Conservation (phyloP, 208 protist genomes). For the Crithidia bombi region DNA sequence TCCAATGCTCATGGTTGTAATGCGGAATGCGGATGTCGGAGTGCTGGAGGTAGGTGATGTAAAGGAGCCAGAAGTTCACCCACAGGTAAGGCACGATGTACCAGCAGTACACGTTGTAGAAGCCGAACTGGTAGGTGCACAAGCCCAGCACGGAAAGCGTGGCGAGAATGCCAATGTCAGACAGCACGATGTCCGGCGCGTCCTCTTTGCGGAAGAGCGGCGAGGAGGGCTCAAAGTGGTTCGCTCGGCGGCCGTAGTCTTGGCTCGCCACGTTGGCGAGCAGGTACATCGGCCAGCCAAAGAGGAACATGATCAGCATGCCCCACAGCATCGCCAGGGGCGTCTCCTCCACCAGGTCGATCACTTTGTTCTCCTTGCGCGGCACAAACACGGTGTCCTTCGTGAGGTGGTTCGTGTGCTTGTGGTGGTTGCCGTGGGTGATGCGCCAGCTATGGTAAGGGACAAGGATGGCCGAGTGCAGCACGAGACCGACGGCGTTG, state of each 20-base stretch:
- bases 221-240: conserved; percentile 86
- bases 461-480: conserved; percentile 90
- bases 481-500: conserved; percentile 87
- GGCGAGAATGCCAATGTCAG: conserved; percentile 72
- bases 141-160: conserved; percentile 51
- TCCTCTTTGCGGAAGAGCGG: conserved; percentile 86
- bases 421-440: conserved; percentile 94
- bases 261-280: conserved; percentile 80
- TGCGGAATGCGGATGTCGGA: conserved; percentile 92
- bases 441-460: conserved; percentile 95
- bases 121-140: conserved; percentile 54
- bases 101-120: conserved; percentile 67
- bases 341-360: conserved; percentile 75
- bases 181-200: conserved; percentile 65
- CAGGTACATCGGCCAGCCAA: conserved; percentile 92
- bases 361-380: conserved; percentile 56
- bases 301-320: conserved; percentile 75
- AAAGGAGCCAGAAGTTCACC: conserved; percentile 92
- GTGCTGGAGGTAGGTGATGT: conserved; percentile 95
- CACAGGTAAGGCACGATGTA: conserved; percentile 88
- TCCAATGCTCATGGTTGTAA: conserved; percentile 92
- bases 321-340: conserved; percentile 55
- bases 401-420: conserved; percentile 94
- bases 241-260: conserved; percentile 68
- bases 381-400: conserved; percentile 92